Evolutionary conservation across 768 basidiomycete species (phyloP), one percentile per base, ranked within the genome.

Genomic region (Tylopilus balloui): DNA sequence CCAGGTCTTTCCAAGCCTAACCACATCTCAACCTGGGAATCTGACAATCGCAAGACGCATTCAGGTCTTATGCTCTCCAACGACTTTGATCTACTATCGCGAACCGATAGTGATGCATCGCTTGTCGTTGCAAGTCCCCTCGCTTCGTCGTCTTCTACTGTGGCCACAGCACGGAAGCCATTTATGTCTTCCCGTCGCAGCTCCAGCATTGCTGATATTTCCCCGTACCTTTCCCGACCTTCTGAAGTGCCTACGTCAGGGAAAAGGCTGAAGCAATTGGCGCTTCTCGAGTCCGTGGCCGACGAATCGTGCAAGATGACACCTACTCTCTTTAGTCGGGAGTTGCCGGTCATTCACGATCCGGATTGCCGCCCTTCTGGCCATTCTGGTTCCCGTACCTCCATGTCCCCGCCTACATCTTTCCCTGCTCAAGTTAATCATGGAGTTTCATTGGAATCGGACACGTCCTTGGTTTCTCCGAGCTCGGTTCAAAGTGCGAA

Each of bases 251-350:
- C 80, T 8, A 69, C 76, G 4, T 80, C 81, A 27, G 76, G 81
- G 13, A 85, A 81, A 61, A 78, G 76, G 48, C 64, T 87, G 65
- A 81, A 81, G 64, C 88, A 83, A 55, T 72, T 85, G 21, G 86
- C 86, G 2, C 71, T 89, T 51, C 70, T 88, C 11, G 86, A 89
- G 62, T 72, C 78, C 13, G 80, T 88, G 29, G 85, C 81, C 0
- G 80, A 83, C 57, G 86, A 90, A 63, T 86, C 88, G 5, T 83
- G 81, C 6, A 74, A 77, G 51, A 75, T 83, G 73, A 75, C 79
- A 21, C 74, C 79, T 50, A 69, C 60, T 49, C 62, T 68, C 49
- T 55, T 55, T 42, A 59, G 35, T 41, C 55, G 54, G 28, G 61
- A 70, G 24, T 53, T 67, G 19, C 55, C 67, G 19, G 42, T 50